Conservation (phyloP, 2,329 filamentous ascomycete species). For the Stagonosporopsis chrysanthemi region DNA sequence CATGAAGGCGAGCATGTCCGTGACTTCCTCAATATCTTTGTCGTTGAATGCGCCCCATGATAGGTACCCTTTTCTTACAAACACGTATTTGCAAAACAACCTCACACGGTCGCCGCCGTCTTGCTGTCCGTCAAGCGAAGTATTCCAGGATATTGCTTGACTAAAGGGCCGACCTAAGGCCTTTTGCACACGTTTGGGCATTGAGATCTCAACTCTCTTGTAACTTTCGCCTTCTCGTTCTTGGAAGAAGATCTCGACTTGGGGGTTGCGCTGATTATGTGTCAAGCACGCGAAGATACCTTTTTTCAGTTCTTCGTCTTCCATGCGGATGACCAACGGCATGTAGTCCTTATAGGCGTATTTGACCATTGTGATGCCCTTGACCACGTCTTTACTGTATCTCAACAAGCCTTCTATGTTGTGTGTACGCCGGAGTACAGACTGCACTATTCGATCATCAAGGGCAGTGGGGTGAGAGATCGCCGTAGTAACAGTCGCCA, state of each 20-base stretch:
- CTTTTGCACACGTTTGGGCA: neutral
- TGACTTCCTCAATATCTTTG: neutral
- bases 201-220: neutral
- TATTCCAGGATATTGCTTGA: neutral
- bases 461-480: neutral
- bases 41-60: neutral
- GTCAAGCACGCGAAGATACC: neutral
- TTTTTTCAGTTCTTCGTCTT: neutral
- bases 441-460: neutral
- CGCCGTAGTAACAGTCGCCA: no score
- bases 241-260: neutral
- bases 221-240: neutral
- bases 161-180: neutral
- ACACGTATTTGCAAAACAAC: neutral
- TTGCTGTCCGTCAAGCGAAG: neutral
- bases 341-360: neutral
- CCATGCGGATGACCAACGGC: neutral
- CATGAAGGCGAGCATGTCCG: neutral
- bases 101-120: neutral
- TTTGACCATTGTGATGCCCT: neutral
- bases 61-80: neutral
- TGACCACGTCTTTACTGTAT: neutral
- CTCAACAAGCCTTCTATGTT: neutral
- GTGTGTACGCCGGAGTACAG: neutral
- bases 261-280: neutral